phyloP scores from a whole-genome alignment of 345 rosid genomes.

The Kandelia obovata region DNA sequence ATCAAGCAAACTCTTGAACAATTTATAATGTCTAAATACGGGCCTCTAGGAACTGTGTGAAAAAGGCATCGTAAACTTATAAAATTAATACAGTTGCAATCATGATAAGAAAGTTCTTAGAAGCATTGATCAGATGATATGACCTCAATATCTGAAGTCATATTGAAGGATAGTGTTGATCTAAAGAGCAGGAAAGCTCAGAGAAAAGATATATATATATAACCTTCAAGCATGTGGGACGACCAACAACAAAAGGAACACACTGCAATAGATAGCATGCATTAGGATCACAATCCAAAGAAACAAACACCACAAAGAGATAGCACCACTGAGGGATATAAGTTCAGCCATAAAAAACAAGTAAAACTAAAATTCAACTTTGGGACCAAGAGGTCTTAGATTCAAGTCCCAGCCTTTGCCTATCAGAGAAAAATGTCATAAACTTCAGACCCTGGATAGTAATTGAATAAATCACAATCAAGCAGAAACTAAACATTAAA shows the following conservation, averaged over 20 bases:
- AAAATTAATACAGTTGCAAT: neutral
- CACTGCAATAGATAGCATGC: conserved; percentile 11
- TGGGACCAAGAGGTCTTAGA: too few relatives aligned
- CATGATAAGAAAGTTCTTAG: neutral
- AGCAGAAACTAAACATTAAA: too few relatives aligned
- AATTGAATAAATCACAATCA: too few relatives aligned
- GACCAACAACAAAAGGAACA: conserved; percentile 24
- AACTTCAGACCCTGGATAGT: too few relatives aligned
- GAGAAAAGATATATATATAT: conserved; percentile 19
- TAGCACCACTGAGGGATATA: neutral
- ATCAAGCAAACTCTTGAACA: neutral
- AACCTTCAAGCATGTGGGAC: conserved; percentile 28
- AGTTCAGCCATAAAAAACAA: neutral
- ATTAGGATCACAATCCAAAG: neutral
- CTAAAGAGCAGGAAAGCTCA: conserved; percentile 22
- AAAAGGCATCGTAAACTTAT: neutral
- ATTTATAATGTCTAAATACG: too few relatives aligned
- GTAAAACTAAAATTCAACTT: neutral
- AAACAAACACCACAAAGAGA: neutral
- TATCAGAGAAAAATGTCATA: too few relatives aligned
- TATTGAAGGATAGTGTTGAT: conserved; percentile 24
- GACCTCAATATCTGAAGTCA: conserved; percentile 20
- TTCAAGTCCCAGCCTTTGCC: too few relatives aligned
- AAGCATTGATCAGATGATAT: conserved; percentile 3
- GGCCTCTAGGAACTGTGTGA: neutral